Percentiles rank a stretch among this genome's conserved stretches.
phyloP scores from a whole-genome alignment of 2,329 filamentous ascomycete genomes.

The Claviceps capensis region DNA sequence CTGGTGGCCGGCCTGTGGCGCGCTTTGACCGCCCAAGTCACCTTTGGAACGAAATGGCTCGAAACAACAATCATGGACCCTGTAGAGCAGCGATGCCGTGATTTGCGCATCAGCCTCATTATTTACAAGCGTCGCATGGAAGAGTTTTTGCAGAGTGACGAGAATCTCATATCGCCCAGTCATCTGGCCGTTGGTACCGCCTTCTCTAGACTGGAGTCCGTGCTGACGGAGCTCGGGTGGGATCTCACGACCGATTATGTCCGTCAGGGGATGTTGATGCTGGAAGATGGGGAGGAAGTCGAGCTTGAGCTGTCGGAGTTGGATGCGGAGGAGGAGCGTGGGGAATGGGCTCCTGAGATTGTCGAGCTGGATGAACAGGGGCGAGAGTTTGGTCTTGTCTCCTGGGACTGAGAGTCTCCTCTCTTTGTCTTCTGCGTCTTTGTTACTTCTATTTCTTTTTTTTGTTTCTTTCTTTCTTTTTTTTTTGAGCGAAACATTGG shows the following conservation, averaged over 20 bases:
- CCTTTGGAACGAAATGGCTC: constrained; percentile 36
- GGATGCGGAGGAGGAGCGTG: constrained; percentile 39
- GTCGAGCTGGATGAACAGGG: constrained; percentile 39
- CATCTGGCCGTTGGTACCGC: constrained; percentile 31
- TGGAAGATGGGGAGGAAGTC: constrained; percentile 39
- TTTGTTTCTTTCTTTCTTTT: too few relatives aligned
- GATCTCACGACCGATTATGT: constrained; percentile 38
- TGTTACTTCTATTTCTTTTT: background rate
- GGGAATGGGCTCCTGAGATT: constrained; percentile 38
- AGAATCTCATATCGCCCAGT: constrained; percentile 19
- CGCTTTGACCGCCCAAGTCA: constrained; percentile 39
- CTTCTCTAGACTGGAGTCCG: constrained; percentile 26
- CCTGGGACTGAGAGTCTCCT: constrained; percentile 23
- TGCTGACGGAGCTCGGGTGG: constrained; percentile 35
- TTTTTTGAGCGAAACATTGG: background rate
- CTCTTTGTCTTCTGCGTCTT: background rate
- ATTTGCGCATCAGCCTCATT: constrained; percentile 33
- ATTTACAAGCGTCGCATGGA: constrained; percentile 41
- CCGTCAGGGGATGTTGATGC: constrained; percentile 32
- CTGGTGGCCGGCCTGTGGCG: constrained; percentile 34
- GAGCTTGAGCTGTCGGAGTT: constrained; percentile 34
- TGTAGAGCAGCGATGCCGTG: constrained; percentile 15
- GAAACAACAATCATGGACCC: constrained; percentile 30
- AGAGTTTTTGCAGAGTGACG: constrained; percentile 27
- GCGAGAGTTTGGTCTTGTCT: constrained; percentile 36